These are phyloP conservation scores for Annulohypoxylon truncatum DNA, from an alignment of 2,329 filamentous ascomycete species.

Conservation along the genomic window DNA sequence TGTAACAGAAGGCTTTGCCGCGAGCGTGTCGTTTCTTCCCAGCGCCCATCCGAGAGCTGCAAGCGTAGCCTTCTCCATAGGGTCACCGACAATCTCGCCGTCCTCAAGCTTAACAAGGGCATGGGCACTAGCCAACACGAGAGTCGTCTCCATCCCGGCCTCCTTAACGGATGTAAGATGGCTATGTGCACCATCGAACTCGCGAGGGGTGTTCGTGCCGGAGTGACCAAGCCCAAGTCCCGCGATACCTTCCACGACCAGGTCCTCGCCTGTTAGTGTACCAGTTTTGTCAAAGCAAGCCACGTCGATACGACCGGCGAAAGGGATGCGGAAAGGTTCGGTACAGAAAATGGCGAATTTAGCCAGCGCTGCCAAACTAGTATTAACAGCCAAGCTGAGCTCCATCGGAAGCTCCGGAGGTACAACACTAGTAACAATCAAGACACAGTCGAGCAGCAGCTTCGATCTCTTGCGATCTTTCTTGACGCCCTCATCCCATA, in stretches of 20 bases:
- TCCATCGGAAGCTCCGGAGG: slow-evolving; percentile 99
- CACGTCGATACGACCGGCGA: slow-evolving; percentile 92
- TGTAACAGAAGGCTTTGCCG: slow-evolving; percentile 68
- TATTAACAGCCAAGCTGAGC: slow-evolving; percentile 96
- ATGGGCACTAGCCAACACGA: slow-evolving; percentile 94
- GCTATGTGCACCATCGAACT: slow-evolving; percentile 85
- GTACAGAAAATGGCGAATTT: slow-evolving; percentile 99
- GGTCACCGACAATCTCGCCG: slow-evolving; percentile 95
- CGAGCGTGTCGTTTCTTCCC: slow-evolving; percentile 87
- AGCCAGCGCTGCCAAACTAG: slow-evolving; percentile 91
- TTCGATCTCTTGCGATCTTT: slow-evolving; percentile 98
- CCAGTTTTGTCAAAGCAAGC: slow-evolving; percentile 99
- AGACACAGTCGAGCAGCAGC: slow-evolving; percentile 93
- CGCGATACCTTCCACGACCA: slow-evolving; percentile 96
- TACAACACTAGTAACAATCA: slow-evolving; percentile 97
- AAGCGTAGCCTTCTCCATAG: slow-evolving; percentile 98
- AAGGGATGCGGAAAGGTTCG: slow-evolving; percentile 98
- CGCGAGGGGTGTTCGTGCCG: slow-evolving; percentile 72
- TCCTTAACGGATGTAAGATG: slow-evolving; percentile 78
- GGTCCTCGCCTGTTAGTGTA: slow-evolving; percentile 93
- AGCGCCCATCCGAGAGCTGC: slow-evolving; percentile 90
- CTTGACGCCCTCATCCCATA: slow-evolving; percentile 95
- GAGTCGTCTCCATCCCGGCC: slow-evolving; percentile 82
- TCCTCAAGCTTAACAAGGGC: slow-evolving; percentile 96
- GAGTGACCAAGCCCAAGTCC: slow-evolving; percentile 80